Base-by-base conservation (phyloP, 371 early-diverging fungal genomes). In the Rhizopus microsporus region DNA sequence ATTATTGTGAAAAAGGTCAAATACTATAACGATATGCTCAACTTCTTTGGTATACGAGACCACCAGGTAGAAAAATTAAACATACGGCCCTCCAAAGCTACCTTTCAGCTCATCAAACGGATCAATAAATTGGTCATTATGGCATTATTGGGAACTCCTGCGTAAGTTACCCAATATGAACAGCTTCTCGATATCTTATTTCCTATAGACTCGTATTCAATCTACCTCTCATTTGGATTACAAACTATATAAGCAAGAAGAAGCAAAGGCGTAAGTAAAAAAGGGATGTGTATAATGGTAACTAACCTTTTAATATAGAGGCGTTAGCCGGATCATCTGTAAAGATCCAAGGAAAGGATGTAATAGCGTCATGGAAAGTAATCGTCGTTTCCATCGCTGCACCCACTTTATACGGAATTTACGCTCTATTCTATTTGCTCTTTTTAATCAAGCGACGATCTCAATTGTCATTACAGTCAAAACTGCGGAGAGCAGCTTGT, bases 311-410 rank as follows among this genome's bases (percentile, higher is more conserved):
- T 29, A 43, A 5, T 15, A n/a, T 62, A 79, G 94, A 95, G 68
- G 99, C 98, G 0, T 74, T 93, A 59, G 90, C 89, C 1, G 89
- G 84, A 17, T 96, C 96, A 16, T 90, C 89, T 37, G 97, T 98
- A 51, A 98, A 98, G 67, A 87, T 97, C 60, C 82, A 84, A 29
- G 99, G 93, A 13, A 86, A 86, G 48, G 99, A 98, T 67, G 98
- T 98, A 4, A 69, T 98, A 15, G 93, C 95, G 1, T 95, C 97
- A 4, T 98, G 98, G 99, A 97, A 97, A 69, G 81, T 96, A 0
- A 74, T 95, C 34, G 89, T 92, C 12, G 89, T 90, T 30, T 69
- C 91, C 29, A 84, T 85, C 31, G 80, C 91, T 29, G 80, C 88
- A 31, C 96, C 97, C 13, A 52, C 84, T 5, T 74, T 93, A 5